Percentiles rank a stretch among this genome's conserved stretches.
phyloP scores from a whole-genome alignment of 805 yeast species.

The Saccharomycopsis sp. region DNA sequence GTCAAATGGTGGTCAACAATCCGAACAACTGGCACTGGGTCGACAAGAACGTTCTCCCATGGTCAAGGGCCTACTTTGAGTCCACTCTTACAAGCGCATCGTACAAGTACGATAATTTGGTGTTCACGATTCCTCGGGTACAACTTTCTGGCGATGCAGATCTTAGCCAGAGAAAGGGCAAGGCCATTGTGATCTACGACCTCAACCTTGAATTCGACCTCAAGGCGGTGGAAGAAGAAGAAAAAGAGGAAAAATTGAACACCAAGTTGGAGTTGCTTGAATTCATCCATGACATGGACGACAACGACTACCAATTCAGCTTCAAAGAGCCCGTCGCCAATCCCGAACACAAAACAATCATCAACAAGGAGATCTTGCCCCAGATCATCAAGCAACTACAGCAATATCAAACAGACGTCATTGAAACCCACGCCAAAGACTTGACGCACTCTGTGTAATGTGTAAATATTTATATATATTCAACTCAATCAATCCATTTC shows the following conservation, averaged over 20 bases:
- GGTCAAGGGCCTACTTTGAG: slow-evolving; percentile 45
- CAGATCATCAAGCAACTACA: slow-evolving; percentile 37
- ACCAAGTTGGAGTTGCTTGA: slow-evolving; percentile 51
- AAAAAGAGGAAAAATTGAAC: slow-evolving; percentile 10
- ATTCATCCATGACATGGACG: slow-evolving; percentile 58
- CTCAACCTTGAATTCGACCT: slow-evolving; percentile 40
- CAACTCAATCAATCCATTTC: not conserved
- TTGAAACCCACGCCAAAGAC: slow-evolving; percentile 51
- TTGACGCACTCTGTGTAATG: slow-evolving; percentile 39
- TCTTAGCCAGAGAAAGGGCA: slow-evolving; percentile 77
- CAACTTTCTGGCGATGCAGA: slow-evolving; percentile 65
- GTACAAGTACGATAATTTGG: slow-evolving; percentile 8
- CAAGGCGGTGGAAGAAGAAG: slow-evolving; percentile 26
- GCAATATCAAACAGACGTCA: slow-evolving; percentile 54
- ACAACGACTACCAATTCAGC: slow-evolving; percentile 54
- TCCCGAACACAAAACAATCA: slow-evolving; percentile 29
- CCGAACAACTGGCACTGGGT: slow-evolving; percentile 78
- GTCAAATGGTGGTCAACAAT: slow-evolving; percentile 67
- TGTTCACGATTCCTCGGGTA: slow-evolving; percentile 25
- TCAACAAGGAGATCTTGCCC: slow-evolving; percentile 46
- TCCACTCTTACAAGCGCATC: not conserved
- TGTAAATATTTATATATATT: not conserved
- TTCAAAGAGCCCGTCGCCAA: slow-evolving; percentile 35
- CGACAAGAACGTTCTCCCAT: slow-evolving; percentile 56
- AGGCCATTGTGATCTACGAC: slow-evolving; percentile 68